Evolutionary conservation across 768 basidiomycete species (phyloP).

Genomic region (Coprinopsis marcescibilis): DNA sequence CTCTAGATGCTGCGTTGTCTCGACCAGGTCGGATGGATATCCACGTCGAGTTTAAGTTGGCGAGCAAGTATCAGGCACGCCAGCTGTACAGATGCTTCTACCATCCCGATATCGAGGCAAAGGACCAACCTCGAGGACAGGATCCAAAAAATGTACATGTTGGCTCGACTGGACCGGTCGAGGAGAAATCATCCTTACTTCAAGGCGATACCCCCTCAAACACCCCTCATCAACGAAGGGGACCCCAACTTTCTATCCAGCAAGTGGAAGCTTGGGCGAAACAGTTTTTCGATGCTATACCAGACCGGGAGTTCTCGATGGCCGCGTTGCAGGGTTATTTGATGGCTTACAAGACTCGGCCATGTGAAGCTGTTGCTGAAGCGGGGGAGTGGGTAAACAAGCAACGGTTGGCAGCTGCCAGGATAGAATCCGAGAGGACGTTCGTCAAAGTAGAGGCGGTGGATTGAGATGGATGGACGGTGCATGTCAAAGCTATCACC

Average conservation of each 20-base stretch:
- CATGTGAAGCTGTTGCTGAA: conserved; percentile 47
- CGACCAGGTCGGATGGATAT: conserved; percentile 80
- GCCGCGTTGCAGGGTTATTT: conserved; percentile 53
- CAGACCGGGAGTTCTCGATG: conserved; percentile 44
- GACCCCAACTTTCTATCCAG: conserved; percentile 32
- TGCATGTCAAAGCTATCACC: too few relatives aligned
- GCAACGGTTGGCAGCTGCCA: conserved; percentile 23
- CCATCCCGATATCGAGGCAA: conserved; percentile 32
- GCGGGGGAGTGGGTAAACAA: conserved; percentile 45
- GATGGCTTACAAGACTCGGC: conserved; percentile 61
- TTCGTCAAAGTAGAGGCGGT: conserved; percentile 5
- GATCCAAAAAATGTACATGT: conserved; percentile 7
- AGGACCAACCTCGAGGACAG: conserved; percentile 20
- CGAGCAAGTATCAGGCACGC: conserved; percentile 60
- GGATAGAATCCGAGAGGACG: conserved; percentile 8
- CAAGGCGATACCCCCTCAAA: not conserved
- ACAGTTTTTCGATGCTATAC: conserved; percentile 49
- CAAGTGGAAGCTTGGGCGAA: conserved; percentile 43
- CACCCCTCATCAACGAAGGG: not conserved
- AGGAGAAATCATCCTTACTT: conserved; percentile 16
- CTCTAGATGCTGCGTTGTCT: conserved; percentile 68
- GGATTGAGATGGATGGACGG: too few relatives aligned
- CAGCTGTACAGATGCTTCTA: conserved; percentile 70
- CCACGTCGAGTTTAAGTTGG: conserved; percentile 71
- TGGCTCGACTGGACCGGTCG: conserved; percentile 14